A percentile compares a stretch with the other conserved stretches of the same genome.
These are phyloP conservation scores for Solanum etuberosum DNA, from an alignment of 257 asterid genomes.

Conservation along the genomic window DNA sequence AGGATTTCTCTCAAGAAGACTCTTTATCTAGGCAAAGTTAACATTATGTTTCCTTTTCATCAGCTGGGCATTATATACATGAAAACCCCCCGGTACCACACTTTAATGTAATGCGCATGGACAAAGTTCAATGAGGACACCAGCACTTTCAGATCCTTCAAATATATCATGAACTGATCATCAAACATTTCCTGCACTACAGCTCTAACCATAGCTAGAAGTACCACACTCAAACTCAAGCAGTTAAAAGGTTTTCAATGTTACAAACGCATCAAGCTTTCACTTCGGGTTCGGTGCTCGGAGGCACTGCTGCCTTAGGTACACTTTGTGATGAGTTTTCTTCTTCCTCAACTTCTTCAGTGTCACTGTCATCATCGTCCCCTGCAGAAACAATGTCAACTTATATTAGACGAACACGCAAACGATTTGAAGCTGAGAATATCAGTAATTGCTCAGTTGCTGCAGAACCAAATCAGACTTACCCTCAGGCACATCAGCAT, in stretches of 20 bases:
- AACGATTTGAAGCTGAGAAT: background rate
- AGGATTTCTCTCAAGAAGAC: background rate
- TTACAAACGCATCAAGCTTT: conserved; percentile 8
- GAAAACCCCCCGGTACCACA: too few species aligned
- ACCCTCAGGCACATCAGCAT: conserved; percentile 27
- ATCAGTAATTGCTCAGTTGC: background rate
- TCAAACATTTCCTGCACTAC: background rate
- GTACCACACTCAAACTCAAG: background rate
- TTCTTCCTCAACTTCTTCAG: conserved; percentile 14
- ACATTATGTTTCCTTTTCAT: background rate
- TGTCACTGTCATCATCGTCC: conserved; percentile 24
- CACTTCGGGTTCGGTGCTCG: background rate
- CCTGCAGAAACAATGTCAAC: background rate
- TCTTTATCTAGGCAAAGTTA: background rate
- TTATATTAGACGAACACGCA: background rate
- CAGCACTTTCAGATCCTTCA: background rate
- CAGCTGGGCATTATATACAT: too few species aligned
- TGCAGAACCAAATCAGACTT: background rate
- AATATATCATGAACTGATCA: background rate
- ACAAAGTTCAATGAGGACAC: background rate
- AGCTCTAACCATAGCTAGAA: background rate
- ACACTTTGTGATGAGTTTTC: background rate
- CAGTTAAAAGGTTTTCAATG: background rate
- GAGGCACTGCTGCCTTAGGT: conserved; percentile 7
- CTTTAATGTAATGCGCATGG: too few species aligned